Evolutionary conservation across 495 filamentous ascomycete species (phyloP).

Genomic region (Tuber melanosporum): DNA sequence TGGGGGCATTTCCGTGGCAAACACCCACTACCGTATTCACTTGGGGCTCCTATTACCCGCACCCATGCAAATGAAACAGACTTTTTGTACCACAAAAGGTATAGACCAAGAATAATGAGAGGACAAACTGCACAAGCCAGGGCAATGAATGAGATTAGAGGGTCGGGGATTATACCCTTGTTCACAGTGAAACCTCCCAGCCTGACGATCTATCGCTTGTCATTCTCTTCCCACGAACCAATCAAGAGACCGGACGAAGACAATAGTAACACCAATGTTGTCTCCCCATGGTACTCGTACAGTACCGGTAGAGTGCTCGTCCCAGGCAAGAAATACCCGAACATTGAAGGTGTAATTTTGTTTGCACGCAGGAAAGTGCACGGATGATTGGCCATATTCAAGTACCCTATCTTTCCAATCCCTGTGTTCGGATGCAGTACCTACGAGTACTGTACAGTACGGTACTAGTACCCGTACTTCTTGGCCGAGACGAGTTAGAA

Average conservation of each 20-base stretch:
- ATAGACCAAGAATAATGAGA: neutral
- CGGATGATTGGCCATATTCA: neutral
- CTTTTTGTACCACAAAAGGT: neutral
- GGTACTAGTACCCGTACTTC: too few species aligned
- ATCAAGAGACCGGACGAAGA: neutral
- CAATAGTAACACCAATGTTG: neutral
- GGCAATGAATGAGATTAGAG: neutral
- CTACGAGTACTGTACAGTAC: too few species aligned
- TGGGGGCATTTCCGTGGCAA: neutral
- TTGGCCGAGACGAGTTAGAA: neutral
- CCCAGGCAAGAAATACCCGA: neutral
- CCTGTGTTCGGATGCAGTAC: neutral
- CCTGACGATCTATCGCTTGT: neutral
- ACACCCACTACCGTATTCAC: neutral
- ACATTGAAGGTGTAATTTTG: neutral
- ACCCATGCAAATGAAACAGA: neutral
- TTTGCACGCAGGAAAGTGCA: neutral
- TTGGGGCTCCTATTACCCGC: neutral
- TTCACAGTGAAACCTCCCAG: neutral
- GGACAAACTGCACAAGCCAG: neutral
- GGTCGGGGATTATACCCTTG: constrained; percentile 1
- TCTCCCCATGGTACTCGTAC: neutral
- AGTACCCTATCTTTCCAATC: neutral
- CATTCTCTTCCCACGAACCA: neutral
- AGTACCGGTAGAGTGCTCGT: neutral